Conservation (phyloP, 148 eudicot species). For the Rhododendron henanense region DNA sequence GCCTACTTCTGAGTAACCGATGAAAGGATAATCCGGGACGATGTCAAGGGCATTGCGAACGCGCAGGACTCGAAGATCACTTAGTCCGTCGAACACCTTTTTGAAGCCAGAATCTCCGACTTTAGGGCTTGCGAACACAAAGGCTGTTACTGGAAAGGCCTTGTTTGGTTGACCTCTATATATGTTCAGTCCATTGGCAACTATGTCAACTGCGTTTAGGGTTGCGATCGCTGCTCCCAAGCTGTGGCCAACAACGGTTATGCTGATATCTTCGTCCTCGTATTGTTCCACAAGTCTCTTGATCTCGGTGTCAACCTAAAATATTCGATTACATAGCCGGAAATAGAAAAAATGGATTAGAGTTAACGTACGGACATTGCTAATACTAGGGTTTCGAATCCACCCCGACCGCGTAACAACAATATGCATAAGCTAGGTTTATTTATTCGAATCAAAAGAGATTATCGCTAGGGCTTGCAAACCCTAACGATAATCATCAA, state of each 20-base stretch:
- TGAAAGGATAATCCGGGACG: constrained; percentile 45
- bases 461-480: too few relatives aligned
- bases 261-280: too few relatives aligned
- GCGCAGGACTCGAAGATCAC: constrained; percentile 28
- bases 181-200: constrained; percentile 36
- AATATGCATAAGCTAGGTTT: too few relatives aligned
- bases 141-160: constrained; percentile 44
- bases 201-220: constrained; percentile 54
- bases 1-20: constrained; percentile 52
- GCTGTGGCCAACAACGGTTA: constrained; percentile 59
- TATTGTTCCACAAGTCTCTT: too few relatives aligned
- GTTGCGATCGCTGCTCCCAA: constrained; percentile 53
- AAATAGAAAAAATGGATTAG: too few relatives aligned
- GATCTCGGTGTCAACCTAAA: too few relatives aligned
- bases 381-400: too few relatives aligned
- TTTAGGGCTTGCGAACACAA: constrained; percentile 50
- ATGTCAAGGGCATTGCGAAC: constrained; percentile 38
- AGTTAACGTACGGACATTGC: too few relatives aligned
- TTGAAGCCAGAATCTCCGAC: constrained; percentile 52
- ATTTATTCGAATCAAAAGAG: too few relatives aligned
- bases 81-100: constrained; percentile 14
- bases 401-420: too few relatives aligned
- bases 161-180: constrained; percentile 22
- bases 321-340: too few relatives aligned
- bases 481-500: too few relatives aligned